These are phyloP conservation scores for Teratosphaeria zuluensis DNA, from an alignment of 2,329 filamentous ascomycete species.

Conservation along the genomic window DNA sequence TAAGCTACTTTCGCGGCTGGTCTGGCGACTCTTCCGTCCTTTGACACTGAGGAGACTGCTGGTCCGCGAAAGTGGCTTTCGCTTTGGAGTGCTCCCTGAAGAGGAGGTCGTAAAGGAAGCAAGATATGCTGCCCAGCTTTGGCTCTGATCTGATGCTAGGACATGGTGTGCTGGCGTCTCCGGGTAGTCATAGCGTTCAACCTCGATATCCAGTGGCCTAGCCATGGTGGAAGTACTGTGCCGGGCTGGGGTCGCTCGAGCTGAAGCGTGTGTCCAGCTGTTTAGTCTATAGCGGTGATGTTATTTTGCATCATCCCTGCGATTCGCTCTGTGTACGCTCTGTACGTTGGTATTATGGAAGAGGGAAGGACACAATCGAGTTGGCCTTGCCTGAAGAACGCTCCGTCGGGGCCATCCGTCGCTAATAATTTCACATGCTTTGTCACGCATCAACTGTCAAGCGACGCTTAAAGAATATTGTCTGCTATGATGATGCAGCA, in stretches of 20 bases:
- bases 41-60: slow-evolving; percentile 1
- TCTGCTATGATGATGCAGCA: no score
- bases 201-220: neutral
- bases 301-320: neutral
- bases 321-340: no score
- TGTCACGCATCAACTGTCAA: no score
- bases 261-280: neutral
- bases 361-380: no score
- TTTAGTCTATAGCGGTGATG: neutral
- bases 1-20: neutral
- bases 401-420: neutral
- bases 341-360: no score
- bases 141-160: neutral
- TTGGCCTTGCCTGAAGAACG: no score
- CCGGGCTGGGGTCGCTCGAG: neutral
- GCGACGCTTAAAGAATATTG: no score
- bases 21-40: neutral
- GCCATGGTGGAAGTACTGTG: neutral
- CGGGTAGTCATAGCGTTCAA: neutral
- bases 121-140: neutral
- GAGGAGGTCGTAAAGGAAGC: neutral
- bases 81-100: neutral
- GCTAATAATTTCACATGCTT: neutral
- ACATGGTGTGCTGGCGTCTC: neutral
- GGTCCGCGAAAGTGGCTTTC: neutral